Percentiles rank a stretch among this genome's conserved stretches.
Evolutionary conservation across 2,329 filamentous ascomycete species (phyloP).

Genomic region (Talaromyces sp.): DNA sequence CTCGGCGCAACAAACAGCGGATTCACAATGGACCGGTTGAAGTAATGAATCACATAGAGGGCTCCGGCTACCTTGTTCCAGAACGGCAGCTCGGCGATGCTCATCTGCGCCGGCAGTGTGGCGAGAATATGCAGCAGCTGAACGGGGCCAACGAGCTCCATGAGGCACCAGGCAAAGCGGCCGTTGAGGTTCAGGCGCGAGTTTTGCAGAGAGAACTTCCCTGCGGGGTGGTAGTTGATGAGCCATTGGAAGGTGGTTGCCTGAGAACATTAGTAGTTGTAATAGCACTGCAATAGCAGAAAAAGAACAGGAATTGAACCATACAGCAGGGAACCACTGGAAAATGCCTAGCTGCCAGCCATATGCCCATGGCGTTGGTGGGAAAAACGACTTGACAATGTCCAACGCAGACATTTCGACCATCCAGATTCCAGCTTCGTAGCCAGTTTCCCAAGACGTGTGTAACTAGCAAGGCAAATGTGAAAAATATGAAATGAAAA

Average conservation of each 20-base stretch:
- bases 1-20: constrained; percentile 77
- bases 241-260: constrained; percentile 70
- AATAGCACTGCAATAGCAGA: constrained; percentile 38
- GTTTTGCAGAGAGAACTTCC: constrained; percentile 70
- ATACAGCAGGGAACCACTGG: constrained; percentile 41
- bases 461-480: not conserved
- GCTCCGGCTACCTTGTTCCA: constrained; percentile 32
- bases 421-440: not conserved
- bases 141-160: constrained; percentile 77
- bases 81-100: constrained; percentile 22
- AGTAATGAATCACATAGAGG: constrained; percentile 72
- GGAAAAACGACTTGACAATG: constrained; percentile 27
- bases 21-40: constrained; percentile 79
- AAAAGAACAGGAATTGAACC: constrained; percentile 17
- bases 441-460: not conserved
- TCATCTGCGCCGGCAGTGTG: constrained; percentile 51
- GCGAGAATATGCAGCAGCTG: constrained; percentile 75
- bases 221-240: constrained; percentile 79
- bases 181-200: constrained; percentile 83
- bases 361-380: constrained; percentile 37
- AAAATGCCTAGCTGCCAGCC: constrained; percentile 31
- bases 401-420: constrained; percentile 11
- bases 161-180: constrained; percentile 78
- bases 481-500: not conserved
- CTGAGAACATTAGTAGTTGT: constrained; percentile 42